Base-by-base conservation (phyloP, 495 filamentous ascomycete genomes). In the Penicillium verhagenii region DNA sequence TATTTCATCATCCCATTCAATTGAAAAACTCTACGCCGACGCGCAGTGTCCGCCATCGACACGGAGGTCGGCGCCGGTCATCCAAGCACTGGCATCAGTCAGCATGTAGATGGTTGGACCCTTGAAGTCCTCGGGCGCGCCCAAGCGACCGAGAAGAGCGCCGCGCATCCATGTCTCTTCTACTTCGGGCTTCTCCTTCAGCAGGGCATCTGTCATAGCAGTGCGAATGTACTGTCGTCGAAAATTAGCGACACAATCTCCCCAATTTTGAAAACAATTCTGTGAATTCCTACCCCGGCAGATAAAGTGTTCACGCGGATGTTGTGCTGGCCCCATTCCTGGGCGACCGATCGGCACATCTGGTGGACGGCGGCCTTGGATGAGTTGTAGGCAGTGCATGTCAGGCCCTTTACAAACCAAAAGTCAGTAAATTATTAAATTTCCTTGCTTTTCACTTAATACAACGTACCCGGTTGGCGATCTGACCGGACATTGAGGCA, bases 401-500 rank as follows among this genome's bases (percentile, higher is more conserved):
- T 73, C 14, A 88, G 65, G 1, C 84, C 85, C 69, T 84, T 18
- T n/a, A 4, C 13, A 1, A n/a, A n/a, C 13, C 0, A 42, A 35
- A 10, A 21, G 46, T 58, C 20, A 57, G 6, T 18, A 14, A n/a
- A n/a, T n/a, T 16, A 24, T 8, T 0, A 8, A 43, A 37, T 13
- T 42, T 39, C 40, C 26, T 7, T 23, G 21, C 2, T 25, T 10
- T n/a, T 8, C n/a, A 57, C 65, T 19, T 66, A 72, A 14, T n/a
- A 2, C 6, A 14, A 45, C 42, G n/a, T 16, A 45, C 42, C 75
- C 72, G 48, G 62, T 92, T 92, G 11, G 87, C 89, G 49, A 92
- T 74, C n/a, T 81, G 86, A 13, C 86, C 89, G 57, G 84, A 87
- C 88, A 92, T 92, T 39, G 82, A 86, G 6, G 83, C 89, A 64